Evolutionary conservation across 106 monocot genomes (phyloP).

Genomic region (Ottelia alismoides): DNA sequence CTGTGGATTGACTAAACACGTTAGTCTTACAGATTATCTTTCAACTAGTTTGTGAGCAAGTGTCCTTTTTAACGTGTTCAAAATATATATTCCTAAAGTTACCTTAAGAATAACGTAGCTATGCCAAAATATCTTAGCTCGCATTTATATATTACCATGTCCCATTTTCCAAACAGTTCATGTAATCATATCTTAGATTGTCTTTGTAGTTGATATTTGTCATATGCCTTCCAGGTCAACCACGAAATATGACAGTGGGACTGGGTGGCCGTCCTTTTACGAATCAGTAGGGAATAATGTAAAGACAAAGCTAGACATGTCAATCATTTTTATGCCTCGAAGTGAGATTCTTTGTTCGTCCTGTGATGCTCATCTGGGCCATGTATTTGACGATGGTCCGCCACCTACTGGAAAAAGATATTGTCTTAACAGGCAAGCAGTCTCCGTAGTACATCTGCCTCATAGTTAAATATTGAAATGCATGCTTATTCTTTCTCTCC

Average conservation of each 20-base stretch:
- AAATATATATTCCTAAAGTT: too few species aligned
- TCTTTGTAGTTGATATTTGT: not conserved
- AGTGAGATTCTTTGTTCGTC: constrained; percentile 72
- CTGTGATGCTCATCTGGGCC: constrained; percentile 91
- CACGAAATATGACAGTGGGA: constrained; percentile 92
- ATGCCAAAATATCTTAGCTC: not conserved
- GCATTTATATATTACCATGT: not conserved
- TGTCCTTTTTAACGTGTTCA: too few species aligned
- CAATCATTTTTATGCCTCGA: constrained; percentile 91
- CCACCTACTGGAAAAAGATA: constrained; percentile 83
- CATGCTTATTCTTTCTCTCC: not conserved
- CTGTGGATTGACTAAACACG: too few species aligned
- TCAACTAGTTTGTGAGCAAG: too few species aligned
- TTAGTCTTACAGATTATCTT: too few species aligned
- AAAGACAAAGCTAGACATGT: constrained; percentile 76
- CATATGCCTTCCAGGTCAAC: constrained; percentile 36
- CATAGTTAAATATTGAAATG: not conserved
- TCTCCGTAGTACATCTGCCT: not conserved
- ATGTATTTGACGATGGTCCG: constrained; percentile 90
- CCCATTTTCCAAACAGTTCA: not conserved
- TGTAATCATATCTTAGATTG: not conserved
- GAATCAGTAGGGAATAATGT: constrained; percentile 61
- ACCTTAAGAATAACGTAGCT: too few species aligned
- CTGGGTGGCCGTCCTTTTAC: constrained; percentile 93
- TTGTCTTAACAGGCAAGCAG: constrained; percentile 93